A percentile compares a stretch with the other conserved stretches of the same genome.
phyloP scores from a whole-genome alignment of 2,329 filamentous ascomycete genomes.

The Penicillium palitans region DNA sequence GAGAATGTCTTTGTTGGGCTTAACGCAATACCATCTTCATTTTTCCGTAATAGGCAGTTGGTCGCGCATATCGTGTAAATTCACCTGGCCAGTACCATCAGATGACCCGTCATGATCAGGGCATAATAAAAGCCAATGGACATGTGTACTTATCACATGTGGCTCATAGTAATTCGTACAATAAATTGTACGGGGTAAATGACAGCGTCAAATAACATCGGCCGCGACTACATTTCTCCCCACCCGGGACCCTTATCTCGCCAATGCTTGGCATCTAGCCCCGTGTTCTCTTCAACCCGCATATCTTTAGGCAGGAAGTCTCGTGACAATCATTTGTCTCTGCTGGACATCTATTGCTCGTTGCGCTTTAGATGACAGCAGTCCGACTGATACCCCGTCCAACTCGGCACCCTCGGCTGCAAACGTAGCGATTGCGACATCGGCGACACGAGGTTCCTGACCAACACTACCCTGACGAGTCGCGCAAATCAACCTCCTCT shows the following conservation, averaged over 20 bases:
- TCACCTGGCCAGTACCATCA: background rate
- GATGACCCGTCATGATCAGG: background rate
- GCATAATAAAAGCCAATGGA: background rate
- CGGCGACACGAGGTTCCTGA: background rate
- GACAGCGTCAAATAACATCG: background rate
- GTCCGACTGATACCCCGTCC: background rate
- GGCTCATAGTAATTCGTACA: background rate
- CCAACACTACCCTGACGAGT: background rate
- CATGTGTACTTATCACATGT: background rate
- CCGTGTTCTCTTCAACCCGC: background rate
- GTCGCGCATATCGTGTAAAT: background rate
- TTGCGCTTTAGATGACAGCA: background rate
- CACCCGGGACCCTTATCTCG: conserved; percentile 6
- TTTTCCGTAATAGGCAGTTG: background rate
- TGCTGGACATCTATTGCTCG: background rate
- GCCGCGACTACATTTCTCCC: background rate
- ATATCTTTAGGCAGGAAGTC: conserved; percentile 3
- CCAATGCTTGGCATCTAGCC: conserved; percentile 7
- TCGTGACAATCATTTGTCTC: background rate
- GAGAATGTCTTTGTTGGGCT: background rate
- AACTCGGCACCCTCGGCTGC: conserved; percentile 1
- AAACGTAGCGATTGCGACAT: conserved; percentile 10
- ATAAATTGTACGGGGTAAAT: background rate
- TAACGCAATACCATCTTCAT: conserved; percentile 1
- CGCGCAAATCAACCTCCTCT: background rate